Percentiles rank a stretch among this genome's conserved stretches.
These are phyloP conservation scores for Rhizoclosmatium globosum DNA, from an alignment of 192 early-diverging fungal species.

Conservation along the genomic window DNA sequence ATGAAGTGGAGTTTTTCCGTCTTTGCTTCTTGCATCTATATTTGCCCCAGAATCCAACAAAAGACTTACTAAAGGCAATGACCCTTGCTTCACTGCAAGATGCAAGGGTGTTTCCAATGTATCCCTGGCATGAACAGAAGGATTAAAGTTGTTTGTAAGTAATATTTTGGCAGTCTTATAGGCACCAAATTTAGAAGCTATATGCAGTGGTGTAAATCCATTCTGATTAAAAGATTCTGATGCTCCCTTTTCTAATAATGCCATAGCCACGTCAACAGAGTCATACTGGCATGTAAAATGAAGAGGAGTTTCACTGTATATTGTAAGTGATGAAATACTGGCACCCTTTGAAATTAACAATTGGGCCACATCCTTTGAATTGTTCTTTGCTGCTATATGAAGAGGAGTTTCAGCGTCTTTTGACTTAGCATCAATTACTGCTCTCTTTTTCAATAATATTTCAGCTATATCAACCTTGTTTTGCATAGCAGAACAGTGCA, in stretches of 20 bases:
- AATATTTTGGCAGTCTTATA: neutral
- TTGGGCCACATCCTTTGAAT: neutral
- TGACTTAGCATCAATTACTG: neutral
- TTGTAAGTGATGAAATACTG: neutral
- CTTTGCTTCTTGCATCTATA: too few relatives aligned
- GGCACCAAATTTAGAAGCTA: neutral
- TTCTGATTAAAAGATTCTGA: neutral
- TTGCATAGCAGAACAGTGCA: neutral
- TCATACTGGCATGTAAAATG: neutral
- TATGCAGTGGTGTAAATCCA: neutral
- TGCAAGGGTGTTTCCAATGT: too few relatives aligned
- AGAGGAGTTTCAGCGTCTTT: neutral
- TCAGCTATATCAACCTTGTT: neutral
- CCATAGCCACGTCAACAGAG: neutral
- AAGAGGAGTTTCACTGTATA: neutral
- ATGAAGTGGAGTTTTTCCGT: too few relatives aligned
- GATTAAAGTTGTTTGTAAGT: neutral
- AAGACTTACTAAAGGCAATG: too few relatives aligned
- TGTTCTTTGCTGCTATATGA: neutral
- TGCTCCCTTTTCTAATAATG: neutral
- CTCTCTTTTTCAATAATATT: neutral
- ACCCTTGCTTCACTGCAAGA: too few relatives aligned
- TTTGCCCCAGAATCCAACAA: too few relatives aligned
- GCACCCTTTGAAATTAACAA: neutral
- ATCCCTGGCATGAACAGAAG: too few relatives aligned